Evolutionary conservation across 2,329 filamentous ascomycete species (phyloP).

Genomic region (Pseudocercospora macadamiae): DNA sequence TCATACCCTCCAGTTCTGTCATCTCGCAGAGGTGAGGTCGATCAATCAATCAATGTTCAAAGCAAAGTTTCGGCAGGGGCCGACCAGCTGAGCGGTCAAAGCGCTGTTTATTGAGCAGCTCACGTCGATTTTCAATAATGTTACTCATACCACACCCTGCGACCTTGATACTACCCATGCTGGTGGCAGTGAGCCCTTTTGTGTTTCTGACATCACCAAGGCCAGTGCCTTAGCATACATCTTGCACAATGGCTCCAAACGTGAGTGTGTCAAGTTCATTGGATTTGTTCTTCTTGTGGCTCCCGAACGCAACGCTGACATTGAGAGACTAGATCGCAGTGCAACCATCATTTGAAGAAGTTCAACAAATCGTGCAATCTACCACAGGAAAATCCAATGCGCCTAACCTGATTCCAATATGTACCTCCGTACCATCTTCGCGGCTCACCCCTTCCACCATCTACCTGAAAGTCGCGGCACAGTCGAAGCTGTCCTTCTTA

Average conservation of each 20-base stretch:
- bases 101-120: neutral
- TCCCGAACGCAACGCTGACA: conserved; percentile 5
- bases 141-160: neutral
- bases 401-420: conserved; percentile 80
- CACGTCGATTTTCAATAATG: neutral
- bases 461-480: conserved; percentile 85
- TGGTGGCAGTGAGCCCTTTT: conserved; percentile 18
- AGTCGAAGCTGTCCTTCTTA: conserved; percentile 85
- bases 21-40: too few relatives aligned
- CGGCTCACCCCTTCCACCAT: conserved; percentile 92
- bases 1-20: too few relatives aligned
- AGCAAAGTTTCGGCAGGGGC: conserved; percentile 5
- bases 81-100: conserved; percentile 16
- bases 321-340: conserved; percentile 45
- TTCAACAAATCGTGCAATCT: conserved; percentile 59
- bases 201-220: conserved; percentile 39
- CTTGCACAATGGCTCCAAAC: conserved; percentile 16
- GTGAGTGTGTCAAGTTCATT: neutral
- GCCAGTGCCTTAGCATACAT: conserved; percentile 32
- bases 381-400: conserved; percentile 57
- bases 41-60: neutral
- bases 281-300: neutral
- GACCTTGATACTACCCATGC: neutral
- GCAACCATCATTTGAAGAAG: conserved; percentile 64
- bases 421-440: conserved; percentile 84